Percentiles rank a stretch among this genome's conserved stretches.
Conservation (phyloP, 169 alveolate genomes). For the Besnoitia besnoiti region DNA sequence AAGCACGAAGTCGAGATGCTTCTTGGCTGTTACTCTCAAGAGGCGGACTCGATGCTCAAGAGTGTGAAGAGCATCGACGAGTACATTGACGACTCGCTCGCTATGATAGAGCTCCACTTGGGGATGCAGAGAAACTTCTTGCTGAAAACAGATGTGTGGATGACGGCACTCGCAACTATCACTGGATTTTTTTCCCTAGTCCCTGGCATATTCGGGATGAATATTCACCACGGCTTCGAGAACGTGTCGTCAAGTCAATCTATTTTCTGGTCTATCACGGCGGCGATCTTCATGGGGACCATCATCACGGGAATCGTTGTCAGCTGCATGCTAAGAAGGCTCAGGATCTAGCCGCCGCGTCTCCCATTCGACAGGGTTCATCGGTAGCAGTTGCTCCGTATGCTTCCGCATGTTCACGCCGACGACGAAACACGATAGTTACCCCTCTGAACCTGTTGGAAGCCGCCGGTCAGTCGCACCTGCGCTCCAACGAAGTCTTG, state of each 20-base stretch:
- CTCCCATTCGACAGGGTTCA: no score
- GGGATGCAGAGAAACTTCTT: slow-evolving; percentile 70
- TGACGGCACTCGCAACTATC: slow-evolving; percentile 69
- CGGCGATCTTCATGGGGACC: slow-evolving; percentile 28
- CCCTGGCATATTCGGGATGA: slow-evolving; percentile 73
- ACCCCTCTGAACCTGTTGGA: no score
- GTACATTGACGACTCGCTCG: slow-evolving; percentile 69
- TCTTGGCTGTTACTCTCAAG: slow-evolving; percentile 71
- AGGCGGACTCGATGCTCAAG: slow-evolving; percentile 70
- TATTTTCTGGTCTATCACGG: slow-evolving; percentile 69
- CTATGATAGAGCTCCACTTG: slow-evolving; percentile 67
- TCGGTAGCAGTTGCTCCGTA: no score
- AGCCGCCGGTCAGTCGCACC: no score
- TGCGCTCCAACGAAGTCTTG: no score
- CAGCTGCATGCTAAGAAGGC: neutral
- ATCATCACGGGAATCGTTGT: slow-evolving; percentile 30
- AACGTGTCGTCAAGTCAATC: slow-evolving; percentile 51
- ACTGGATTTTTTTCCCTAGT: slow-evolving; percentile 70
- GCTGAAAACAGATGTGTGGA: slow-evolving; percentile 72
- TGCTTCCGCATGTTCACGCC: no score
- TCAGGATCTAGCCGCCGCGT: neutral
- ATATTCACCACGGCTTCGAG: slow-evolving; percentile 71
- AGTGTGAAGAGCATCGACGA: slow-evolving; percentile 72
- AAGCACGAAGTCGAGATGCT: slow-evolving; percentile 65
- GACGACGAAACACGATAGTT: no score